A percentile compares a stretch with the other conserved stretches of the same genome.
Evolutionary conservation across 129 eudicot genomes (phyloP).

Genomic region (Flaveria brownii): DNA sequence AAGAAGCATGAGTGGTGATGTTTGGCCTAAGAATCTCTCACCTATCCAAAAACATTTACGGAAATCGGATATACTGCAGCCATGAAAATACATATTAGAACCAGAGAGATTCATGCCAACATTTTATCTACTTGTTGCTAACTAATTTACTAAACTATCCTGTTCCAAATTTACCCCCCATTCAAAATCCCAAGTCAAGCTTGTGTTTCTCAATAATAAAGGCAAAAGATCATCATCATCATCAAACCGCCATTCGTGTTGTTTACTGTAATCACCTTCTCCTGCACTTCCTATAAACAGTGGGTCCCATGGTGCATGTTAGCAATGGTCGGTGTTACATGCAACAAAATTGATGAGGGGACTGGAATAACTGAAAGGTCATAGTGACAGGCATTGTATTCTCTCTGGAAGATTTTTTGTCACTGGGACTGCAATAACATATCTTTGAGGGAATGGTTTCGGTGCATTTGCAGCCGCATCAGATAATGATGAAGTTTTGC

Average conservation of each 20-base stretch:
- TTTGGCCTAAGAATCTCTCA: neutral
- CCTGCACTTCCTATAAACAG: slow-evolving; percentile 31
- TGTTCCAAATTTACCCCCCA: slow-evolving; percentile 38
- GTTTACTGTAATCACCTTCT: slow-evolving; percentile 34
- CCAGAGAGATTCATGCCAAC: slow-evolving; percentile 27
- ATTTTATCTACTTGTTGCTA: slow-evolving; percentile 37
- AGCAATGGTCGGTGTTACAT: neutral
- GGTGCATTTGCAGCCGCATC: slow-evolving; percentile 43
- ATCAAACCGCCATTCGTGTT: slow-evolving; percentile 10
- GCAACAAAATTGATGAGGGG: slow-evolving; percentile 4
- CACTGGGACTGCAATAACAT: slow-evolving; percentile 64
- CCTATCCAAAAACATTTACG: slow-evolving; percentile 1
- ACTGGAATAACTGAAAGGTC: slow-evolving; percentile 8
- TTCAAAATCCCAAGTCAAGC: slow-evolving; percentile 25
- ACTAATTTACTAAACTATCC: slow-evolving; percentile 44
- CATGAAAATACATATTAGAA: neutral
- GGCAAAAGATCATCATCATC: slow-evolving; percentile 28
- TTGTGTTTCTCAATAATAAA: slow-evolving; percentile 51
- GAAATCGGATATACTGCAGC: slow-evolving; percentile 22
- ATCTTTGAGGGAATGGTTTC: slow-evolving; percentile 61
- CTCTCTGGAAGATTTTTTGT: slow-evolving; percentile 79
- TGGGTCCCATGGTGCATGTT: slow-evolving; percentile 5
- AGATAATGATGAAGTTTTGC: slow-evolving; percentile 33
- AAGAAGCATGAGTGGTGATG: no score
- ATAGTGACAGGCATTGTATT: slow-evolving; percentile 87